Conservation (phyloP, 2,329 filamentous ascomycete species). For the Pseudogymnoascus sp. region DNA sequence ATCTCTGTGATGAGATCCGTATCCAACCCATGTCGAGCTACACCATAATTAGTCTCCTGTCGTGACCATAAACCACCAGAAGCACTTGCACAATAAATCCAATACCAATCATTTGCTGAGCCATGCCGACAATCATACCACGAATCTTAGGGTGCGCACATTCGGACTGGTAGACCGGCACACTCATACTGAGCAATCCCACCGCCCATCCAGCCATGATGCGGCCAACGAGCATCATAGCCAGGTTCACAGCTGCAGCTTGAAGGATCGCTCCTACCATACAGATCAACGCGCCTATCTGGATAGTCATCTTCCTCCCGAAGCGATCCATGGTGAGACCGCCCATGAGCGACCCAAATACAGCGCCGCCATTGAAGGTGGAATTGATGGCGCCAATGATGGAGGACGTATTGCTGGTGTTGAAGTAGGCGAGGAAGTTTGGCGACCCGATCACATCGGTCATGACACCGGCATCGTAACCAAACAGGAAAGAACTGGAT, state of each 20-base stretch:
- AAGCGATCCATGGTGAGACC: conserved; percentile 49
- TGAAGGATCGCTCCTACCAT: conserved; percentile 52
- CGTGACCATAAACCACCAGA: conserved; percentile 40
- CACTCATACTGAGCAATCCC: conserved; percentile 53
- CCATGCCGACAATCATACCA: conserved; percentile 50
- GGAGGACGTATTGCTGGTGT: conserved; percentile 27
- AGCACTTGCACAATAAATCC: conserved; percentile 42
- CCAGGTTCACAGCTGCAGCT: conserved; percentile 44
- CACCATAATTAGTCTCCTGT: conserved; percentile 34
- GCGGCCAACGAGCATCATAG: conserved; percentile 50
- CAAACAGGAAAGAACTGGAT: conserved; percentile 33
- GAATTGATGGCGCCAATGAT: conserved; percentile 52
- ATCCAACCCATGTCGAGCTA: conserved; percentile 10
- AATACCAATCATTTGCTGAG: conserved; percentile 57
- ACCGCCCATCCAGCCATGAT: conserved; percentile 45
- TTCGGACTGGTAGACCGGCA: conserved; percentile 57
- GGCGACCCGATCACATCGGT: conserved; percentile 25
- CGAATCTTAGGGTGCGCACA: conserved; percentile 54
- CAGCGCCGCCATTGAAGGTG: conserved; percentile 55
- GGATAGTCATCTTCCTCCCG: conserved; percentile 51
- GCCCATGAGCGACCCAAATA: conserved; percentile 29
- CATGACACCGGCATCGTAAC: conserved; percentile 30
- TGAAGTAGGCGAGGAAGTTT: conserved; percentile 26
- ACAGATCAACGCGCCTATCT: conserved; percentile 48
- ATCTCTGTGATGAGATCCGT: conserved; percentile 7